phyloP scores from a whole-genome alignment of 1,284 basidiomycete genomes.

The Cutaneotrichosporon spelunceum region DNA sequence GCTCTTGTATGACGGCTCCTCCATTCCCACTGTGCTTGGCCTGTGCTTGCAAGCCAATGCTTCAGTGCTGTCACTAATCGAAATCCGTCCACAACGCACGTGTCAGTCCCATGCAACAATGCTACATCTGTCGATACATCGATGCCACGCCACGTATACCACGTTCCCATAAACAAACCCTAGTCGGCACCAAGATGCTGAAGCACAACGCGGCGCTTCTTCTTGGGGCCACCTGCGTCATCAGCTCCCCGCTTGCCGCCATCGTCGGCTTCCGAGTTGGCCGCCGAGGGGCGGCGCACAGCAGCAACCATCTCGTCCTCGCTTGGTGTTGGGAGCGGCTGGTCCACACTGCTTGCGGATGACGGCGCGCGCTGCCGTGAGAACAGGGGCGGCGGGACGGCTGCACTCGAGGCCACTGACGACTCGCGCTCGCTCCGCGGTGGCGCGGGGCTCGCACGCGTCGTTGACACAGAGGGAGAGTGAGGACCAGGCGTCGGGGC shows the following conservation, averaged over 20 bases:
- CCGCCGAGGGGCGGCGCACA: slow-evolving; percentile 25
- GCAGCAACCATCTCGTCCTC: slow-evolving; percentile 29
- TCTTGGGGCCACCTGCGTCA: slow-evolving; percentile 57
- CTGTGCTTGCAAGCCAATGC: no score
- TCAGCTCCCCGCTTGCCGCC: neutral
- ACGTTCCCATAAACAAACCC: neutral
- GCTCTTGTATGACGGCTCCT: no score
- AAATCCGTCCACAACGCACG: no score
- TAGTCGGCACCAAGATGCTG: slow-evolving; percentile 54
- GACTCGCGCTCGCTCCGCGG: slow-evolving; percentile 44
- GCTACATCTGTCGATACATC: neutral
- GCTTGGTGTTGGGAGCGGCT: slow-evolving; percentile 37
- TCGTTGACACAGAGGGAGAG: slow-evolving; percentile 54
- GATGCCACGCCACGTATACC: neutral
- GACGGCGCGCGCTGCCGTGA: slow-evolving; percentile 23
- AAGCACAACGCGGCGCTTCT: slow-evolving; percentile 79
- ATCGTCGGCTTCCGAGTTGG: slow-evolving; percentile 10
- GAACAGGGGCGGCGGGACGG: slow-evolving; percentile 28
- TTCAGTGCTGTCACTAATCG: no score
- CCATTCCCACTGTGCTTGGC: no score
- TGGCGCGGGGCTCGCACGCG: slow-evolving; percentile 41
- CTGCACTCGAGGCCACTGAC: slow-evolving; percentile 32
- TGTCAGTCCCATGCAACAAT: neutral
- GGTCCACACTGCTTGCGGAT: slow-evolving; percentile 32
- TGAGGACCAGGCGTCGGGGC: slow-evolving; percentile 48